A percentile compares a stretch with the other conserved stretches of the same genome.
phyloP scores from a whole-genome alignment of 306 rosid species.

The Chamaecrista fasciculata region DNA sequence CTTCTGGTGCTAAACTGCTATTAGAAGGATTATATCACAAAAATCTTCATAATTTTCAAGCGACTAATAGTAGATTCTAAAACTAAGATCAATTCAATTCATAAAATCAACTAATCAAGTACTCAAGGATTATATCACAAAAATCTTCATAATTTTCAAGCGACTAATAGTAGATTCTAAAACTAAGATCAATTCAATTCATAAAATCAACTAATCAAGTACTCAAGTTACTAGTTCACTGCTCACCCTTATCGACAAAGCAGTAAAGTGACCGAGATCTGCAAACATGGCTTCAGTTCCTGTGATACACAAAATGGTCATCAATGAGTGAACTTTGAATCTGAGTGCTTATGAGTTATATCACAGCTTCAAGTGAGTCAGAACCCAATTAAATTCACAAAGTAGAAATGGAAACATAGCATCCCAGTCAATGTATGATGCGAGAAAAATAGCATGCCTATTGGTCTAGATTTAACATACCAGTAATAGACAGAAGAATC shows the following conservation, averaged over 20 bases:
- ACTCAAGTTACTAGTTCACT: slow-evolving; percentile 43
- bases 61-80: slow-evolving; percentile 1
- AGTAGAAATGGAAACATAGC: slow-evolving; percentile 18
- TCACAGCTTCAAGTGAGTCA: not conserved
- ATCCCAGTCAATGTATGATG: slow-evolving; percentile 16
- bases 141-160: not conserved
- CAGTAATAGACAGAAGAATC: slow-evolving; percentile 78
- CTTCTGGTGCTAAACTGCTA: not conserved
- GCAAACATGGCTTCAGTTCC: slow-evolving; percentile 95
- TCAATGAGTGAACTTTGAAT: slow-evolving; percentile 21
- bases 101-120: slow-evolving; percentile 13
- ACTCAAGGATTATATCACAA: too few relatives aligned
- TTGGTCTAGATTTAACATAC: slow-evolving; percentile 45
- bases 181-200: not conserved
- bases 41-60: not conserved
- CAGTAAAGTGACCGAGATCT: slow-evolving; percentile 85
- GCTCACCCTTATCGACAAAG: slow-evolving; percentile 78
- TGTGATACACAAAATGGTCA: slow-evolving; percentile 31
- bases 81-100: not conserved
- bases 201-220: slow-evolving; percentile 13
- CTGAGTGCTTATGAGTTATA: not conserved
- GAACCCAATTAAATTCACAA: slow-evolving; percentile 9
- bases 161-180: slow-evolving; percentile 1
- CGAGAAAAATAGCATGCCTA: slow-evolving; percentile 1
- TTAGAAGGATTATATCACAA: not conserved